A percentile compares a stretch with the other conserved stretches of the same genome.
These are phyloP conservation scores for Citrus maxima DNA, from an alignment of 345 rosid genomes.

Conservation along the genomic window DNA sequence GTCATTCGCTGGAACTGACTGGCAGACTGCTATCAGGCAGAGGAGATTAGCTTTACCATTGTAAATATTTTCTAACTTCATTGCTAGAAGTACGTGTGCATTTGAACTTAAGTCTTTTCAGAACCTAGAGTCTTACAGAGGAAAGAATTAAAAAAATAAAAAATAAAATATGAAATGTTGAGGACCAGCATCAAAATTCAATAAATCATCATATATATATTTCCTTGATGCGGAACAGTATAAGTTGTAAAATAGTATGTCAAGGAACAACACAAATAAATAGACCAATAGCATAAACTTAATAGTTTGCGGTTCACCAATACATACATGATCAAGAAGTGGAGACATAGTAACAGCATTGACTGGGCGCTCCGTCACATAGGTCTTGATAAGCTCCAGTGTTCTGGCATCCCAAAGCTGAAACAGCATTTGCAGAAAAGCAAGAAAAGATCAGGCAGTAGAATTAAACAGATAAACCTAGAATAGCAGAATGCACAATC, in stretches of 20 bases:
- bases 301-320: not conserved
- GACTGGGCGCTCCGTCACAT: slow-evolving; percentile 83
- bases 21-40: not conserved
- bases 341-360: slow-evolving; percentile 99
- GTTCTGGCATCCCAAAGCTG: slow-evolving; percentile 94
- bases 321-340: slow-evolving; percentile 82
- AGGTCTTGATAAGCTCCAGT: slow-evolving; percentile 84
- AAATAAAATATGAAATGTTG: not conserved
- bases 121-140: not conserved
- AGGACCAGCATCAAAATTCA: not conserved
- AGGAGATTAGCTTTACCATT: not conserved
- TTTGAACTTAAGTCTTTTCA: not conserved
- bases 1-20: not conserved
- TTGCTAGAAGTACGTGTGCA: not conserved
- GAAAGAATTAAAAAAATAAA: too few relatives aligned
- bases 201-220: not conserved
- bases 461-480: slow-evolving; percentile 1
- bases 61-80: not conserved
- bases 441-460: not conserved
- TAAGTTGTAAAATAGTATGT: not conserved
- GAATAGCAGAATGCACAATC: not conserved
- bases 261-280: not conserved
- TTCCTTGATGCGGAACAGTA: not conserved
- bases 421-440: slow-evolving; percentile 18
- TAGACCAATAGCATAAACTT: not conserved